Evolutionary conservation across 371 early-diverging fungal genomes (phyloP).

Genomic region (Gilbertella persicaria): DNA sequence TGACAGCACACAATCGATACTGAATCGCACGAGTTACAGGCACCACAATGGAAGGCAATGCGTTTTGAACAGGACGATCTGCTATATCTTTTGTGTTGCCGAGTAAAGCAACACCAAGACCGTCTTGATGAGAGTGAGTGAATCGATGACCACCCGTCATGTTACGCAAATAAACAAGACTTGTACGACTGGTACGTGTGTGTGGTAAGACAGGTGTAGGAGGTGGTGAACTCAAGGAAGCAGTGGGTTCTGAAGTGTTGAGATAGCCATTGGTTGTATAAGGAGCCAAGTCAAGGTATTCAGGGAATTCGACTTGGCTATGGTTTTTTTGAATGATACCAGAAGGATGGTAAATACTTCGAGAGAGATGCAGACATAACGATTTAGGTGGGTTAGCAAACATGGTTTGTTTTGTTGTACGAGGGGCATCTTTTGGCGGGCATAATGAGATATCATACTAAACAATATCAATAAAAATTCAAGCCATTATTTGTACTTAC

Average conservation of each 20-base stretch:
- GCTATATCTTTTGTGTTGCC: slow-evolving; percentile 9
- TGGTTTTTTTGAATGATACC: slow-evolving; percentile 72
- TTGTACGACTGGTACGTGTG: slow-evolving; percentile 39
- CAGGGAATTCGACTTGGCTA: slow-evolving; percentile 60
- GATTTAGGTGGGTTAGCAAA: slow-evolving; percentile 65
- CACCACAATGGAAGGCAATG: slow-evolving; percentile 35
- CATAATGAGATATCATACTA: slow-evolving; percentile 41
- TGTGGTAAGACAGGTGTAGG: slow-evolving; percentile 27
- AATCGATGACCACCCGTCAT: slow-evolving; percentile 49
- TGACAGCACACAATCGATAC: slow-evolving; percentile 82
- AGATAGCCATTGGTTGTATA: slow-evolving; percentile 63
- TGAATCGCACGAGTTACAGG: slow-evolving; percentile 37
- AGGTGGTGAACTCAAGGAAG: slow-evolving; percentile 39
- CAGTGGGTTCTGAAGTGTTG: slow-evolving; percentile 44
- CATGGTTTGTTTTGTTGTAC: slow-evolving; percentile 65
- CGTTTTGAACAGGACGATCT: slow-evolving; percentile 37
- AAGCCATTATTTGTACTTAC: slow-evolving; percentile 25
- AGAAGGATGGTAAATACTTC: slow-evolving; percentile 66
- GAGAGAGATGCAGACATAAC: slow-evolving; percentile 74
- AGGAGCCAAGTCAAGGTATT: slow-evolving; percentile 64
- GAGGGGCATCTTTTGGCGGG: slow-evolving; percentile 26
- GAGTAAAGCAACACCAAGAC: slow-evolving; percentile 35
- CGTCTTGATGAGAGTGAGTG: slow-evolving; percentile 33
- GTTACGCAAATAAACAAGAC: slow-evolving; percentile 50
- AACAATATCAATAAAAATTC: not conserved